Evolutionary conservation across 331 rosid genomes (phyloP).

Genomic region (Ulmus americana): DNA sequence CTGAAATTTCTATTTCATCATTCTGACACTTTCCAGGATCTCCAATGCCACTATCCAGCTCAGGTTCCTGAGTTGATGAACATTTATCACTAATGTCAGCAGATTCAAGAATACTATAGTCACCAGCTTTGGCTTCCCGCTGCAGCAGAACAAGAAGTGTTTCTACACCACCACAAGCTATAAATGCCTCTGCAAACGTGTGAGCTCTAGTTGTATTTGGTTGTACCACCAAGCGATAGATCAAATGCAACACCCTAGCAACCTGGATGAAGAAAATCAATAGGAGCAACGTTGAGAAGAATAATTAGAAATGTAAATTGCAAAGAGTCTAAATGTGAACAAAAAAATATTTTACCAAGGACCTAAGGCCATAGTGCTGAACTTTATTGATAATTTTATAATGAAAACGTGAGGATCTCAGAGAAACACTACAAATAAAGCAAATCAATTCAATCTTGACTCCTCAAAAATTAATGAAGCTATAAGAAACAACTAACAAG

Average conservation of each 20-base stretch:
- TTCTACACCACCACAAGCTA: constrained; percentile 85
- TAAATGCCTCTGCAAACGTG: constrained; percentile 79
- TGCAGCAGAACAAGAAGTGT: constrained; percentile 88
- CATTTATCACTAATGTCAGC: constrained; percentile 28
- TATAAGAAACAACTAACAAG: not conserved
- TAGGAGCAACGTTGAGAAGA: constrained; percentile 1
- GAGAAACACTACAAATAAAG: constrained; percentile 4
- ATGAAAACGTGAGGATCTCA: not conserved
- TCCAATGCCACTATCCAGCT: constrained; percentile 30
- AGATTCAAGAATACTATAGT: constrained; percentile 47
- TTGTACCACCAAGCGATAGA: constrained; percentile 84
- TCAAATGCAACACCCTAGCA: constrained; percentile 85
- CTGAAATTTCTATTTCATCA: constrained; percentile 31
- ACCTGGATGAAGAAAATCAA: constrained; percentile 46
- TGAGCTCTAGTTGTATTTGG: constrained; percentile 82
- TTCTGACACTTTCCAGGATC: constrained; percentile 36
- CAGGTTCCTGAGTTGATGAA: constrained; percentile 24
- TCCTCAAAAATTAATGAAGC: not conserved
- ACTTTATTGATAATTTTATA: not conserved
- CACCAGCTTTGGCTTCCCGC: constrained; percentile 82
- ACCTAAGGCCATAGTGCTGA: constrained; percentile 1
- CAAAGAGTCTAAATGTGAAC: not conserved
- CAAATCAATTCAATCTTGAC: not conserved
- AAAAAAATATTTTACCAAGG: not conserved
- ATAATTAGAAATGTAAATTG: not conserved